These are phyloP conservation scores for Fusarium hostae DNA, from an alignment of 2,329 filamentous ascomycete genomes.

Conservation along the genomic window DNA sequence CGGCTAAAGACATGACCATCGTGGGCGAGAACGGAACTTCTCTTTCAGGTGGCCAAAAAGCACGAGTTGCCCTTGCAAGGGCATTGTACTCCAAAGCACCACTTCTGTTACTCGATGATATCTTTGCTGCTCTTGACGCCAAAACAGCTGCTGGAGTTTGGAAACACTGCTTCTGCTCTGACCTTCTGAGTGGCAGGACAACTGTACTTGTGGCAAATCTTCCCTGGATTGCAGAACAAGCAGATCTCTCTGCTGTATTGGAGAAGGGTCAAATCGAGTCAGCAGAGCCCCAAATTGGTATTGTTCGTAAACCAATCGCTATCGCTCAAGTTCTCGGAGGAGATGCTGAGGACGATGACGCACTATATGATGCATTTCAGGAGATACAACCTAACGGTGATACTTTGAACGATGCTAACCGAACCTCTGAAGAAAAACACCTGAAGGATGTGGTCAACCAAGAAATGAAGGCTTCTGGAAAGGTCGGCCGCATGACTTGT, in stretches of 20 bases:
- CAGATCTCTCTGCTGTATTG: slow-evolving; percentile 59
- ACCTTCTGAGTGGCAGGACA: slow-evolving; percentile 64
- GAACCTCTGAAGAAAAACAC: slow-evolving; percentile 50
- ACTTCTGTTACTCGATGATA: slow-evolving; percentile 67
- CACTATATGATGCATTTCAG: slow-evolving; percentile 36
- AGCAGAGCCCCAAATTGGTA: slow-evolving; percentile 58
- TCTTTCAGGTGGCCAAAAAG: slow-evolving; percentile 67
- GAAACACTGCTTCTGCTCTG: slow-evolving; percentile 67
- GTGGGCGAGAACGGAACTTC: slow-evolving; percentile 67
- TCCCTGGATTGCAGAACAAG: slow-evolving; percentile 63
- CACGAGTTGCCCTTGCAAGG: slow-evolving; percentile 65
- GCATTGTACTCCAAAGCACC: slow-evolving; percentile 67
- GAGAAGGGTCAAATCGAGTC: slow-evolving; percentile 58
- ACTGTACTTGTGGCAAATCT: slow-evolving; percentile 68
- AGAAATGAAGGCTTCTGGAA: slow-evolving; percentile 60
- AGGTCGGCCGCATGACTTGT: slow-evolving; percentile 58
- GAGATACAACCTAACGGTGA: slow-evolving; percentile 46
- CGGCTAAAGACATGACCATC: slow-evolving; percentile 61
- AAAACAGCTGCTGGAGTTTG: slow-evolving; percentile 67
- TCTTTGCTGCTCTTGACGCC: slow-evolving; percentile 69
- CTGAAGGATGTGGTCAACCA: slow-evolving; percentile 58
- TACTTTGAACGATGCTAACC: slow-evolving; percentile 47
- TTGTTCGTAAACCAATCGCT: slow-evolving; percentile 57
- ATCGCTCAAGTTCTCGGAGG: slow-evolving; percentile 53
- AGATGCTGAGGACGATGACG: slow-evolving; percentile 50